phyloP scores from a whole-genome alignment of 495 filamentous ascomycete species.

The Hypoxylon rickii region DNA sequence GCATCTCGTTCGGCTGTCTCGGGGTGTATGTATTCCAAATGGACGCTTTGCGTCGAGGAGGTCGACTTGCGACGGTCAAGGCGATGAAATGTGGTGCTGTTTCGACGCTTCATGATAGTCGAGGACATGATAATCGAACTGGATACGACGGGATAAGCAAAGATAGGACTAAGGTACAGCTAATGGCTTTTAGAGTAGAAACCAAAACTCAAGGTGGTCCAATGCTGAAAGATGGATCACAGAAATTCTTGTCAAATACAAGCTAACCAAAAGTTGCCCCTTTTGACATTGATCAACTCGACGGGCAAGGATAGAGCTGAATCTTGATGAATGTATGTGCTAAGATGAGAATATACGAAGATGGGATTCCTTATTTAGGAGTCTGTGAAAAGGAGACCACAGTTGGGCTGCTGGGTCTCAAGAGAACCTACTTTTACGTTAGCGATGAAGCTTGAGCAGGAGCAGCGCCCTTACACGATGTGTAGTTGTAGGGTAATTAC shows the following conservation, averaged over 20 bases:
- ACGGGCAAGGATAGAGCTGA: slow-evolving; percentile 27
- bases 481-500: too few species aligned
- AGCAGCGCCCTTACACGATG: too few species aligned
- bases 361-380: not conserved
- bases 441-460: too few species aligned
- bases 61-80: slow-evolving; percentile 67
- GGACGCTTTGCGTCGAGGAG: slow-evolving; percentile 59
- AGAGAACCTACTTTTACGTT: too few species aligned
- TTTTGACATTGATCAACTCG: slow-evolving; percentile 11
- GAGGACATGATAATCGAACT: not conserved
- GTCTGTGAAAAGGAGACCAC: not conserved
- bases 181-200: not conserved
- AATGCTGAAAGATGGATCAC: slow-evolving; percentile 1
- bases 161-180: not conserved
- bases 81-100: slow-evolving; percentile 42
- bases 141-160: not conserved
- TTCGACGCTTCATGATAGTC: slow-evolving; percentile 30
- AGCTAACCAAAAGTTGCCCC: slow-evolving; percentile 31
- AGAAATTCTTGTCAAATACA: slow-evolving; percentile 12
- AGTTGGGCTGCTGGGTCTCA: too few species aligned
- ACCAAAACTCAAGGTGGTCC: slow-evolving; percentile 1
- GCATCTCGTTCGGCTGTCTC: slow-evolving; percentile 64
- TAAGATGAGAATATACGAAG: slow-evolving; percentile 29
- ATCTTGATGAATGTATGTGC: slow-evolving; percentile 26
- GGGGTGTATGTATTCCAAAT: slow-evolving; percentile 56